Base-by-base conservation (phyloP, 768 basidiomycete genomes). In the Mycena crocata region DNA sequence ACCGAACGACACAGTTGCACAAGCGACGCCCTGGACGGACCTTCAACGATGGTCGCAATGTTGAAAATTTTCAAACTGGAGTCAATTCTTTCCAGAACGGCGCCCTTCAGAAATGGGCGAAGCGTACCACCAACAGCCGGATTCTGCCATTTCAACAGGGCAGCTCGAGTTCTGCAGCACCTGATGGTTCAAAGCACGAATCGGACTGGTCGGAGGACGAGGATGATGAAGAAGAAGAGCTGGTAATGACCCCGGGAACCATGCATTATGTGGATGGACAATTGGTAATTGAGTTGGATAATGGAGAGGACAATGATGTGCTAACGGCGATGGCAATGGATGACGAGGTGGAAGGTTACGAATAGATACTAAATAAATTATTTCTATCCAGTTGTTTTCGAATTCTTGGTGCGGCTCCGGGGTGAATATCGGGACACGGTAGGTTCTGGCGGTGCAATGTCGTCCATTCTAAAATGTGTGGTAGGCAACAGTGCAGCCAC, bases 1-100 rank as follows among this genome's bases (percentile, higher is more conserved):
- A 77, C 57, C 59, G 64, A 13, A n/a, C 24, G 2, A 7, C 40
- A 2, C 71, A 77, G 42, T 50, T 78, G 3, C 74, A 76, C 59
- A 61, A 50, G 7, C 66, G 68, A 7, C 69, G 72, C 1, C 64
- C 61, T 17, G 77, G 77, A 12, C 69, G 74, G 9, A 66, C 49
- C 7, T 68, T 70, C 34, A 45, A 55, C n/a, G 69, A 68, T 42
- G 59, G 46, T 2, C 31, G 49, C 24, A 28, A 60, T n/a, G 62
- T n/a, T 70, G 62, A 68, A n/a, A 66, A 72, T 39, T 62, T 68
- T 34, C 24, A 31, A 9, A n/a, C 52, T 14, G 71, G 71, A 3
- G 26, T 68, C 0, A 26, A 24, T 8, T 17, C 21, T 9, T 59
- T 71, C n/a, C n/a, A 7, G 10, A 40, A 30, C n/a, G 67, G 70